These are phyloP conservation scores for Penicillium janthinellum DNA, from an alignment of 2,329 filamentous ascomycete species.

Conservation along the genomic window DNA sequence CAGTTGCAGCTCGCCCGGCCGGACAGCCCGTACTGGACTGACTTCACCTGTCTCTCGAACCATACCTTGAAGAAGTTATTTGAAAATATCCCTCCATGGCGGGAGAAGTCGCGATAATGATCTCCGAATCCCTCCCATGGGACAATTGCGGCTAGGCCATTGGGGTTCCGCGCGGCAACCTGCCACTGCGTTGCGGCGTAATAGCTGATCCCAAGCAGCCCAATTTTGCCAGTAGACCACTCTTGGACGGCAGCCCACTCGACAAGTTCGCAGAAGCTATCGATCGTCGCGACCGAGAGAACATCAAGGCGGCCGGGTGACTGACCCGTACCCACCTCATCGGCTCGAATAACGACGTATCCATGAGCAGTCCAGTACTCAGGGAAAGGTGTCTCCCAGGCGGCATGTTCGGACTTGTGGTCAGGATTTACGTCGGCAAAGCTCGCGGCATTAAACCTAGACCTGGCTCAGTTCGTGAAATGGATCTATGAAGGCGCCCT, in stretches of 20 bases:
- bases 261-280: conserved; percentile 7
- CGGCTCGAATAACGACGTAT: conserved; percentile 58
- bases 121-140: conserved; percentile 58
- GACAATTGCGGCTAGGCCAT: conserved; percentile 52
- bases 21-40: conserved; percentile 63
- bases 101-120: conserved; percentile 56
- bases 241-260: conserved; percentile 13
- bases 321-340: conserved; percentile 55
- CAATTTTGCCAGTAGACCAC: conserved; percentile 48
- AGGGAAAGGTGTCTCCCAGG: conserved; percentile 62
- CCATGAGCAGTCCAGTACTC: conserved; percentile 57
- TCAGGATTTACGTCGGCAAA: conserved; percentile 54
- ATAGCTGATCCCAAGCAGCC: conserved; percentile 53
- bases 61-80: no score
- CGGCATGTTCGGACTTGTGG: conserved; percentile 46
- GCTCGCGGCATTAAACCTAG: conserved; percentile 51
- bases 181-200: conserved; percentile 56
- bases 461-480: conserved; percentile 6
- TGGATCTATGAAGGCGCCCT: no score
- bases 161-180: conserved; percentile 53
- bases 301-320: conserved; percentile 28
- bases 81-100: conserved; percentile 60
- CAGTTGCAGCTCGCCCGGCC: conserved; percentile 21
- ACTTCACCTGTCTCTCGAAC: conserved; percentile 54
- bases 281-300: background rate